phyloP scores from a whole-genome alignment of 129 eudicot species.

The Arctium minus region DNA sequence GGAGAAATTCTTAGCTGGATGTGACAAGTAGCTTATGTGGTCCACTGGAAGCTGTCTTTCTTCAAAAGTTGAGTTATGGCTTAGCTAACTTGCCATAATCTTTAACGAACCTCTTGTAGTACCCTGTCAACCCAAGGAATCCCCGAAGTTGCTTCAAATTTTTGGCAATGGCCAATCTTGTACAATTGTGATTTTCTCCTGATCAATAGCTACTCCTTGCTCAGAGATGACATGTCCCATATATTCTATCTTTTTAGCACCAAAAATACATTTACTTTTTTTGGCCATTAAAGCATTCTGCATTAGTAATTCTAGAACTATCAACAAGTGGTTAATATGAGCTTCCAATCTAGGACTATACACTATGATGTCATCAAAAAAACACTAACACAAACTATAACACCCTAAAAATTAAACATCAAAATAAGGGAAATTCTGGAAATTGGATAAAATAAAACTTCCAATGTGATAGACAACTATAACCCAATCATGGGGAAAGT shows the following conservation, averaged over 20 bases:
- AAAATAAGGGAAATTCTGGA: too few relatives aligned
- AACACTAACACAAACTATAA: too few relatives aligned
- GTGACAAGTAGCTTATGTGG: background rate
- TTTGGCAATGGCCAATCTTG: background rate
- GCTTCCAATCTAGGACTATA: background rate
- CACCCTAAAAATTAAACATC: too few relatives aligned
- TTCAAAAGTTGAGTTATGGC: background rate
- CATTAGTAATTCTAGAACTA: background rate
- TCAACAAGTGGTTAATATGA: background rate
- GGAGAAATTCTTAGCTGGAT: too few relatives aligned
- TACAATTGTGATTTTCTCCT: background rate
- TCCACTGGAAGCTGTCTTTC: background rate
- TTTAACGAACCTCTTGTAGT: background rate
- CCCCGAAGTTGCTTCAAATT: background rate
- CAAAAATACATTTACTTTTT: slow-evolving; percentile 1
- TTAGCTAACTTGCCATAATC: background rate
- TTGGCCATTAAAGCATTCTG: background rate
- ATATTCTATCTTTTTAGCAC: background rate
- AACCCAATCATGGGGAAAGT: too few relatives aligned
- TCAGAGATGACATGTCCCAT: background rate
- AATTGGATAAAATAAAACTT: too few relatives aligned
- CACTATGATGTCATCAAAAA: too few relatives aligned
- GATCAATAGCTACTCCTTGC: background rate
- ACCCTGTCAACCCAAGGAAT: background rate
- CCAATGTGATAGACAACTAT: too few relatives aligned